Percentiles rank a stretch among this genome's conserved stretches.
Conservation (phyloP, 2,329 filamentous ascomycete genomes). For the Scytalidium lignicola region DNA sequence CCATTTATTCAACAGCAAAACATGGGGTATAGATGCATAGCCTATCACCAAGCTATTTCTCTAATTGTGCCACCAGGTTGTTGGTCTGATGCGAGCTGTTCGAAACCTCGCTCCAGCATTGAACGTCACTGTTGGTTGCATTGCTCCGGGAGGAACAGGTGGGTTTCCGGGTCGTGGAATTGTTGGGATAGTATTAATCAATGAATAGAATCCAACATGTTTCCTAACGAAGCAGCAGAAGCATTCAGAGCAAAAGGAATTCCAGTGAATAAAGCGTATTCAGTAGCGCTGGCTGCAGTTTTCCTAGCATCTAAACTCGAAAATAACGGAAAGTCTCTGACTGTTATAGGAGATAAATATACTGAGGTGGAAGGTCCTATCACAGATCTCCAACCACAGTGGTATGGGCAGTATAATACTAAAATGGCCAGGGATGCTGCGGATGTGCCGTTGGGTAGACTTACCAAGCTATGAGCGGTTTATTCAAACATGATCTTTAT, state of each 20-base stretch:
- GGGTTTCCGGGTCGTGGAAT: not conserved
- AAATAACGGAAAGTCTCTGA: constrained; percentile 1
- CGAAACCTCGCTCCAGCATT: not conserved
- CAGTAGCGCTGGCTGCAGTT: not conserved
- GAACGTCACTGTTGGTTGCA: constrained; percentile 1
- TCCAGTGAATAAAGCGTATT: constrained; percentile 1
- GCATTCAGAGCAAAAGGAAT: constrained; percentile 1
- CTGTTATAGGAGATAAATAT: not conserved
- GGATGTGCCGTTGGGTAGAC: not conserved
- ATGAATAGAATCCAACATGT: not conserved
- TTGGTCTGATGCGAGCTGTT: not conserved
- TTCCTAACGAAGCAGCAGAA: not conserved
- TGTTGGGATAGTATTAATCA: not conserved
- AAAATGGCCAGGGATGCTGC: not conserved
- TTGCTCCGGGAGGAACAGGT: not conserved
- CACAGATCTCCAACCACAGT: not conserved
- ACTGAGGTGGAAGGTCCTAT: not conserved
- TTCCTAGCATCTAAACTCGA: not conserved
- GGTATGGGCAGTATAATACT: not conserved
- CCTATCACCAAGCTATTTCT: not conserved
- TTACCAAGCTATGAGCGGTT: not conserved
- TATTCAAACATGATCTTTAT: too few species aligned
- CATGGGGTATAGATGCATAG: not conserved
- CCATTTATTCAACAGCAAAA: not conserved
- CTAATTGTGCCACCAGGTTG: not conserved